phyloP scores from a whole-genome alignment of 352 stramenopile species.

The Aphanomyces cochlioides region DNA sequence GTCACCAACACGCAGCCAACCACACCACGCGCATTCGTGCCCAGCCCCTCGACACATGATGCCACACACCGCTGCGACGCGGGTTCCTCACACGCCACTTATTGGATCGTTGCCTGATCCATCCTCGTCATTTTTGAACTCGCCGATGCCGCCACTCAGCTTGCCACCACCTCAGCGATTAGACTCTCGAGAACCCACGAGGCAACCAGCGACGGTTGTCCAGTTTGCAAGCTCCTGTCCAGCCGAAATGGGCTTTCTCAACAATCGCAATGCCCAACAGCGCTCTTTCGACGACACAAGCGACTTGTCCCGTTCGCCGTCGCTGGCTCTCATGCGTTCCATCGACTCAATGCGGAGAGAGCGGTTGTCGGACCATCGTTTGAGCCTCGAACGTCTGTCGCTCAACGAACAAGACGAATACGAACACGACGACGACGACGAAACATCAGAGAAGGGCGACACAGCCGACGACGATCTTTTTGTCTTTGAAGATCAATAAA shows the following conservation, averaged over 20 bases:
- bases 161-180: conserved; percentile 13
- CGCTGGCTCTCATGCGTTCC: conserved; percentile 22
- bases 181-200: conserved; percentile 4
- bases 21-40: conserved; percentile 23
- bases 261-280: neutral
- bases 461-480: conserved; percentile 23
- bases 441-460: neutral
- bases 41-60: conserved; percentile 9
- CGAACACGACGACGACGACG: conserved; percentile 7
- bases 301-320: conserved; percentile 26
- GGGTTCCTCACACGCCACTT: conserved; percentile 4
- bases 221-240: conserved; percentile 28
- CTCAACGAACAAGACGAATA: conserved; percentile 27
- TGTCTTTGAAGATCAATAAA: conserved; percentile 30
- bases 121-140: conserved; percentile 12
- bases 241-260: conserved; percentile 22
- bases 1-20: neutral
- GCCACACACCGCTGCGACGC: neutral
- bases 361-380: conserved; percentile 2
- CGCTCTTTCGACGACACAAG: conserved; percentile 5
- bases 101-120: conserved; percentile 29
- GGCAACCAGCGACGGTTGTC: conserved; percentile 19
- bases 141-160: conserved; percentile 23
- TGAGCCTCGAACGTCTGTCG: conserved; percentile 16
- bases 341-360: conserved; percentile 17